phyloP scores from a whole-genome alignment of 2,329 filamentous ascomycete species.

The Ascochyta koolunga region DNA sequence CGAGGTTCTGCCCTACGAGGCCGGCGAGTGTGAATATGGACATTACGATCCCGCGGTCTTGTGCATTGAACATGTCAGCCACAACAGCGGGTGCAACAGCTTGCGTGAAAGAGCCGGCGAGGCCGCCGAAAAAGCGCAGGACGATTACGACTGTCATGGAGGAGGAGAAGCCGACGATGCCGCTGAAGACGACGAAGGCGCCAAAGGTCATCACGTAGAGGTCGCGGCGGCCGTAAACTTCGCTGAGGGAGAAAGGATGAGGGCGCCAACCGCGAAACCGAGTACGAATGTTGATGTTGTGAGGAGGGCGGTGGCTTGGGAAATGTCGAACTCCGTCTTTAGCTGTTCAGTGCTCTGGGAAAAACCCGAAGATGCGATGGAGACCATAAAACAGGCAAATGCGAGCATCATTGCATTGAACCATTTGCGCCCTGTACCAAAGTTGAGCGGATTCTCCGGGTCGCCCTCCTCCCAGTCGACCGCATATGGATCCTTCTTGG shows the following conservation, averaged over 20 bases:
- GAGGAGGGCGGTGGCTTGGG: constrained; percentile 29
- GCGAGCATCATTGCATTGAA: constrained; percentile 35
- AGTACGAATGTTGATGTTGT: constrained; percentile 36
- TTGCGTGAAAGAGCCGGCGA: constrained; percentile 38
- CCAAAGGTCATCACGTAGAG: constrained; percentile 28
- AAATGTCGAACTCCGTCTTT: constrained; percentile 33
- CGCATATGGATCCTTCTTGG: constrained; percentile 3
- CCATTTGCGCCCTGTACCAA: constrained; percentile 48
- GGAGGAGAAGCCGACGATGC: constrained; percentile 33
- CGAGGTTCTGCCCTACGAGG: constrained; percentile 64
- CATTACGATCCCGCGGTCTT: constrained; percentile 66
- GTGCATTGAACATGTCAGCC: constrained; percentile 63
- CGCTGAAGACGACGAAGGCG: constrained; percentile 32
- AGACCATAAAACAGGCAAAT: constrained; percentile 40
- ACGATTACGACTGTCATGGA: constrained; percentile 33
- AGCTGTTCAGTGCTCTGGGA: constrained; percentile 33
- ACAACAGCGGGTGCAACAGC: constrained; percentile 37
- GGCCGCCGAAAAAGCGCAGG: constrained; percentile 40
- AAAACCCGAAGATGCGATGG: constrained; percentile 31
- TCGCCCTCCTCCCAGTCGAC: constrained; percentile 60
- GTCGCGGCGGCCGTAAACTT: constrained; percentile 37
- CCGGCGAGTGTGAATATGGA: constrained; percentile 66
- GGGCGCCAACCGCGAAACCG: constrained; percentile 37
- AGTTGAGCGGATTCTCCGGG: constrained; percentile 64
- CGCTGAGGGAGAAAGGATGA: constrained; percentile 35